Evolutionary conservation across 148 eudicot genomes (phyloP).

Genomic region (Rhododendron williamsianum): DNA sequence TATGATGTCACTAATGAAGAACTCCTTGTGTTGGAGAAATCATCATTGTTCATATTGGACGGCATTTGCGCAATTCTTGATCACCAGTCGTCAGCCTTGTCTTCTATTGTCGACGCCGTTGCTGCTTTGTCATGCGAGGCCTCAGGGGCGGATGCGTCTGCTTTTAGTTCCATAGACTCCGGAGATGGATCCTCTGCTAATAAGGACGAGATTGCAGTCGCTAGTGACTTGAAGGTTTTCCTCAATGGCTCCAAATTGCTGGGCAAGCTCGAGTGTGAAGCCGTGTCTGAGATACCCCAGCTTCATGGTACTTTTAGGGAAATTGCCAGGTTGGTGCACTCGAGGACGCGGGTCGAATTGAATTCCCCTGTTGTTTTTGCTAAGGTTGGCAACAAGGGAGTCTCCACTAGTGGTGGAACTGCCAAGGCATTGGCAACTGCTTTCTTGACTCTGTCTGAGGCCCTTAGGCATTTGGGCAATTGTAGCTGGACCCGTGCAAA

Average conservation of each 20-base stretch:
- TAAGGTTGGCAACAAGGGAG: slow-evolving; percentile 19
- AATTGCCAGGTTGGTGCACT: slow-evolving; percentile 43
- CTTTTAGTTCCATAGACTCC: slow-evolving; percentile 51
- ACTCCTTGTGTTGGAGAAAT: slow-evolving; percentile 23
- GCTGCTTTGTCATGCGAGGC: slow-evolving; percentile 85
- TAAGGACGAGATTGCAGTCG: slow-evolving; percentile 74
- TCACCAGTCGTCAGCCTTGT: slow-evolving; percentile 33
- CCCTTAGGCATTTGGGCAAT: slow-evolving; percentile 43
- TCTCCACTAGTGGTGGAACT: slow-evolving; percentile 25
- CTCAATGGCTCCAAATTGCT: slow-evolving; percentile 77
- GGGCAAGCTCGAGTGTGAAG: slow-evolving; percentile 32
- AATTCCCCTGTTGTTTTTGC: slow-evolving; percentile 37
- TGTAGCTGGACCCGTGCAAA: slow-evolving; percentile 41
- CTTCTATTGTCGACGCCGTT: slow-evolving; percentile 39
- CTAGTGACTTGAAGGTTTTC: slow-evolving; percentile 68
- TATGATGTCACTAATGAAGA: slow-evolving; percentile 34
- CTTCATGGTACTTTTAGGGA: slow-evolving; percentile 64
- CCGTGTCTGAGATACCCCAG: slow-evolving; percentile 44
- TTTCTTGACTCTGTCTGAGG: slow-evolving; percentile 22
- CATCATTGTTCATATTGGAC: slow-evolving; percentile 27
- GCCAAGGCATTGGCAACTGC: slow-evolving; percentile 19
- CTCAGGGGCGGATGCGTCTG: slow-evolving; percentile 32
- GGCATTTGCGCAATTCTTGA: slow-evolving; percentile 67
- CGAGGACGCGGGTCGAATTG: slow-evolving; percentile 42
- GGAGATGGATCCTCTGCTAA: slow-evolving; percentile 67